Conservation (phyloP, 1,284 basidiomycete species). For the Ustilago xerochloae region DNA sequence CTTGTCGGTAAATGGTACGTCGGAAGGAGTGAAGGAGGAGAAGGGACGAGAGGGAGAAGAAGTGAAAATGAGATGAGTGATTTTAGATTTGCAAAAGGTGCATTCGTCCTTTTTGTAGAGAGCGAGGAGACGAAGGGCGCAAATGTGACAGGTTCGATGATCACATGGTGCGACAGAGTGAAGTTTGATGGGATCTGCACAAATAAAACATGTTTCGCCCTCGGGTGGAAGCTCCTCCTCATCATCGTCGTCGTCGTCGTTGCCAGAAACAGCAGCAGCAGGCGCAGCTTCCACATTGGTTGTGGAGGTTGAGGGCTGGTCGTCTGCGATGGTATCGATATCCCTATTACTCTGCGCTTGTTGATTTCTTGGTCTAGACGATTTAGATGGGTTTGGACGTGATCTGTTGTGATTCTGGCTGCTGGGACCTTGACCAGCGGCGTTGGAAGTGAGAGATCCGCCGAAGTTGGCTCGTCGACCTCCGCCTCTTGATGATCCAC, state of each 20-base stretch:
- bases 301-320: background rate
- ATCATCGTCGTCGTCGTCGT: slow-evolving; percentile 50
- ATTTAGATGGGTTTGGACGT: slow-evolving; percentile 10
- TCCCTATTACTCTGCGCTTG: background rate
- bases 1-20: slow-evolving; percentile 58
- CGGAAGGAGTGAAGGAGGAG: slow-evolving; percentile 49
- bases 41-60: slow-evolving; percentile 71
- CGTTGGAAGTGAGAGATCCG: slow-evolving; percentile 34
- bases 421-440: background rate
- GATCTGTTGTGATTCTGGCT: slow-evolving; percentile 7
- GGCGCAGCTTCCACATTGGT: background rate
- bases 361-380: background rate
- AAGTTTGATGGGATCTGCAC: slow-evolving; percentile 92
- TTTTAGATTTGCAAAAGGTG: slow-evolving; percentile 94
- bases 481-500: slow-evolving; percentile 22
- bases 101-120: slow-evolving; percentile 88
- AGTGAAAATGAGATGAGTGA: slow-evolving; percentile 85
- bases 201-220: slow-evolving; percentile 85
- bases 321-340: background rate
- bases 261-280: background rate
- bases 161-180: slow-evolving; percentile 89
- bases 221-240: slow-evolving; percentile 69
- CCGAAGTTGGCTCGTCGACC: slow-evolving; percentile 53
- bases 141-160: slow-evolving; percentile 91
- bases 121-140: slow-evolving; percentile 87